Conservation (phyloP, 2,329 filamentous ascomycete species). For the Colletotrichum graminicola region DNA sequence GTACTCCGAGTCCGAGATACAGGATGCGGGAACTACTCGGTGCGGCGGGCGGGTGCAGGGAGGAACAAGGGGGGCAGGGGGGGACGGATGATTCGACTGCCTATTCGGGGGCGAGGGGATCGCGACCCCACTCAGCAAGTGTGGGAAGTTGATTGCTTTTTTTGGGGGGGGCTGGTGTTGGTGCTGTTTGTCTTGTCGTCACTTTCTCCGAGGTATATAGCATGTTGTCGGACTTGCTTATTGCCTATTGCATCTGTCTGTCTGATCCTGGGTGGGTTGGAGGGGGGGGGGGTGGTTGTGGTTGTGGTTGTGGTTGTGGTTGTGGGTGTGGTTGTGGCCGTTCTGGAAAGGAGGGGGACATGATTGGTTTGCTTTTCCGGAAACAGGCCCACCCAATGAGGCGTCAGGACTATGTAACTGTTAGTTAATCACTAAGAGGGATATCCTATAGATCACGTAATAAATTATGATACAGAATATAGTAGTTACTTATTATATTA, state of each 20-base stretch:
- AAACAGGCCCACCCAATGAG: slow-evolving; percentile 7
- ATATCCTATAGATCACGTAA: too few relatives aligned
- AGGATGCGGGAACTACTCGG: slow-evolving; percentile 27
- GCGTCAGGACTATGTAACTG: not conserved
- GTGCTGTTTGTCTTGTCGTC: not conserved
- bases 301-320: not conserved
- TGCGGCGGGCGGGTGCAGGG: not conserved
- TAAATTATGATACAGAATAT: too few relatives aligned
- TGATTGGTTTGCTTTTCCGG: not conserved
- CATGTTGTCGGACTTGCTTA: not conserved
- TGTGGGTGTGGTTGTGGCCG: too few relatives aligned
- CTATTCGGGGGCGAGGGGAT: not conserved
- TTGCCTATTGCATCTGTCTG: not conserved
- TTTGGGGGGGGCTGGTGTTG: not conserved
- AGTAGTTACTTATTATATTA: too few relatives aligned
- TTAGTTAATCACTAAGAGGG: too few relatives aligned
- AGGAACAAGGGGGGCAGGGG: not conserved
- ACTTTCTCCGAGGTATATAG: too few relatives aligned
- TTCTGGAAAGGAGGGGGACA: not conserved
- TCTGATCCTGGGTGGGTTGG: too few relatives aligned
- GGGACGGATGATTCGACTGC: not conserved
- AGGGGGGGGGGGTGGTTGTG: not conserved
- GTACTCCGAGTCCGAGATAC: slow-evolving; percentile 38
- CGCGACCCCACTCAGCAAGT: not conserved
- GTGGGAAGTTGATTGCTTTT: not conserved